Conservation (phyloP, 768 basidiomycete species). For the Ramaria rubella region DNA sequence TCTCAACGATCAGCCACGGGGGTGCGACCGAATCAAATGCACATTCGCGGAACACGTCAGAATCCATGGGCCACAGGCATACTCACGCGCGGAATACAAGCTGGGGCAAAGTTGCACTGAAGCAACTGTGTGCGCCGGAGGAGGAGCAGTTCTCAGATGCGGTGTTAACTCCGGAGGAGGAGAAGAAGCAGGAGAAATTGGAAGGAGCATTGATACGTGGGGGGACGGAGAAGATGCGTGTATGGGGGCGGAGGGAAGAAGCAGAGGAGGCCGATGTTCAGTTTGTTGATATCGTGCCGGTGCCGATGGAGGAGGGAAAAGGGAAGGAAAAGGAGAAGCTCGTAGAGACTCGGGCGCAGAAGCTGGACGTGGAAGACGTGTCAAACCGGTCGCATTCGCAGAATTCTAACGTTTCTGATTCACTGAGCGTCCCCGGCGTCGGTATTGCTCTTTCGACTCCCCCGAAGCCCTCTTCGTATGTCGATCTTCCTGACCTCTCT, state of each 20-base stretch:
- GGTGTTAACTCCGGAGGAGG: background rate
- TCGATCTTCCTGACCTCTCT: slow-evolving; percentile 18
- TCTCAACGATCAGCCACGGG: background rate
- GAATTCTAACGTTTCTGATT: slow-evolving; percentile 2
- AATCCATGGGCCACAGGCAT: background rate
- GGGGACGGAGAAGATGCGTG: background rate
- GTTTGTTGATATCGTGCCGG: background rate
- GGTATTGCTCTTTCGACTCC: slow-evolving; percentile 42
- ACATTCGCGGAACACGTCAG: slow-evolving; percentile 3
- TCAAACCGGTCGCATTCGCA: slow-evolving; percentile 1
- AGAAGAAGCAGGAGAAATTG: background rate
- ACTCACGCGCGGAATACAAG: slow-evolving; percentile 6
- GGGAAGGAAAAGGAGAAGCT: background rate
- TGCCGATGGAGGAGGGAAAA: background rate
- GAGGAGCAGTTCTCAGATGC: background rate
- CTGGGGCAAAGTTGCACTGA: slow-evolving; percentile 6
- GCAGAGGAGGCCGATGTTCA: background rate
- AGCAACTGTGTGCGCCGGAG: background rate
- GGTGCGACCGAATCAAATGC: background rate
- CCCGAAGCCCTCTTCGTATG: slow-evolving; percentile 19
- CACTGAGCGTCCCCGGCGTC: slow-evolving; percentile 25
- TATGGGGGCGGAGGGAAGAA: background rate
- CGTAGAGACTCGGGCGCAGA: background rate
- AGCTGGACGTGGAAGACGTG: background rate
- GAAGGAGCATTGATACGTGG: background rate